Evolutionary conservation across 2,329 filamentous ascomycete species (phyloP).

Genomic region (Pseudogymnoascus sp.): DNA sequence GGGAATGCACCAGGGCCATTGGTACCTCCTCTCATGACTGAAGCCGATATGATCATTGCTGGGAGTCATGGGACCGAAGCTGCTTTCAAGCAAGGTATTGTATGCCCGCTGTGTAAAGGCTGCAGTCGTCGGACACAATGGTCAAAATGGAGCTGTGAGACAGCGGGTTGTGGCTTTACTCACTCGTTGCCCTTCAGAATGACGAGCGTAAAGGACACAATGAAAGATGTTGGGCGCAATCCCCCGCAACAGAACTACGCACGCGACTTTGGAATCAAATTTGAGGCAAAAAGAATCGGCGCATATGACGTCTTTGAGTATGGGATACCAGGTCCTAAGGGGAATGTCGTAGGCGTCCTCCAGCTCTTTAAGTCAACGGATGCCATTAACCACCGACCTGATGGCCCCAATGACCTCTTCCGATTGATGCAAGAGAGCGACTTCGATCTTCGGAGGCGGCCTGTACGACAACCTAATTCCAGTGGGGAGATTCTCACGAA

Average conservation of each 20-base stretch:
- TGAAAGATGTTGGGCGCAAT: not conserved
- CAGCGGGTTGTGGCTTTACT: slow-evolving; percentile 41
- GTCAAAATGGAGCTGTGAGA: slow-evolving; percentile 55
- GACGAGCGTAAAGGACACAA: not conserved
- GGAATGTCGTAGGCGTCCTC: slow-evolving; percentile 39
- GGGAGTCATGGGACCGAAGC: slow-evolving; percentile 40
- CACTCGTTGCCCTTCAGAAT: slow-evolving; percentile 27
- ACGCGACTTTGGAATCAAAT: not conserved
- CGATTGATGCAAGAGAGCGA: slow-evolving; percentile 37
- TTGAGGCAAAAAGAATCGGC: slow-evolving; percentile 13
- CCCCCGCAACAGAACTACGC: not conserved
- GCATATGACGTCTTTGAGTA: slow-evolving; percentile 33
- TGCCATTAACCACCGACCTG: slow-evolving; percentile 40
- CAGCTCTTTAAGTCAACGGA: slow-evolving; percentile 50
- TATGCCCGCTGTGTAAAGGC: slow-evolving; percentile 56
- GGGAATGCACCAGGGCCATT: slow-evolving; percentile 32
- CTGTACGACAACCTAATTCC: slow-evolving; percentile 27
- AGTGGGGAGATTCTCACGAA: slow-evolving; percentile 40
- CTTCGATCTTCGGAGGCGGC: slow-evolving; percentile 40
- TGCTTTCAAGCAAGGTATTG: slow-evolving; percentile 53
- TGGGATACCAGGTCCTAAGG: slow-evolving; percentile 36
- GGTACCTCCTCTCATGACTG: slow-evolving; percentile 32
- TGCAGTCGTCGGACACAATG: slow-evolving; percentile 56
- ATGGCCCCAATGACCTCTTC: slow-evolving; percentile 58
- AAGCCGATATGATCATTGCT: slow-evolving; percentile 25